phyloP scores from a whole-genome alignment of 139 green algal species.

The Chlorella vulgaris region DNA sequence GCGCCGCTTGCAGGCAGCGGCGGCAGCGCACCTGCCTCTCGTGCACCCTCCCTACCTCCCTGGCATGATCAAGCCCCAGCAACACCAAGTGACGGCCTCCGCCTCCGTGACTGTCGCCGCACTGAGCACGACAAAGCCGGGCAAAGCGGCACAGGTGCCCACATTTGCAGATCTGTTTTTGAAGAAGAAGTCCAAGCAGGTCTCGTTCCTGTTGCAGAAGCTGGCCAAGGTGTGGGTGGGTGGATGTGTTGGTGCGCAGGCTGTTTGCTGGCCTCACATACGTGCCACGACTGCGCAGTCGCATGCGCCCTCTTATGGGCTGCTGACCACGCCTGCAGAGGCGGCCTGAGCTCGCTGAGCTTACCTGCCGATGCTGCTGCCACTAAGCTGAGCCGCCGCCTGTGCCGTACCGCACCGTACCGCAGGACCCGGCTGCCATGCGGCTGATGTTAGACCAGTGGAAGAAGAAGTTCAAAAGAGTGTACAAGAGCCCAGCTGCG shows the following conservation, averaged over 20 bases:
- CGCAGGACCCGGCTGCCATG: constrained; percentile 14
- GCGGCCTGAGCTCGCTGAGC: too few relatives aligned
- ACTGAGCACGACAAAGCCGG: neutral
- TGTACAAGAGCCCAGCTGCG: neutral
- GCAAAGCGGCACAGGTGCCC: neutral
- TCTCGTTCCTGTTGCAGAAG: neutral
- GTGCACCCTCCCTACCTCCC: neutral
- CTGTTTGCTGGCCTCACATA: neutral
- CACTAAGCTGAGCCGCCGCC: neutral
- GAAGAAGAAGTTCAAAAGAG: neutral
- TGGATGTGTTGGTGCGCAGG: neutral
- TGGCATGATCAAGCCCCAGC: too few relatives aligned
- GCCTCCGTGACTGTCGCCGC: neutral
- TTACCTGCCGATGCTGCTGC: too few relatives aligned
- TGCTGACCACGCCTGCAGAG: neutral
- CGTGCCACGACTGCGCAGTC: neutral
- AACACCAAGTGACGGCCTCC: neutral
- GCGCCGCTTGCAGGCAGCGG: neutral
- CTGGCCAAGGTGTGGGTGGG: neutral
- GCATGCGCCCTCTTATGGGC: too few relatives aligned
- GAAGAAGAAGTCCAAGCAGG: neutral
- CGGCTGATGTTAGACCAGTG: constrained; percentile 8
- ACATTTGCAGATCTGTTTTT: neutral
- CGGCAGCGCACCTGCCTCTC: neutral
- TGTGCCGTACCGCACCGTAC: neutral